A percentile compares a stretch with the other conserved stretches of the same genome.
These are phyloP conservation scores for Dioszegia aurantiaca DNA, from an alignment of 768 basidiomycete species.

Conservation along the genomic window DNA sequence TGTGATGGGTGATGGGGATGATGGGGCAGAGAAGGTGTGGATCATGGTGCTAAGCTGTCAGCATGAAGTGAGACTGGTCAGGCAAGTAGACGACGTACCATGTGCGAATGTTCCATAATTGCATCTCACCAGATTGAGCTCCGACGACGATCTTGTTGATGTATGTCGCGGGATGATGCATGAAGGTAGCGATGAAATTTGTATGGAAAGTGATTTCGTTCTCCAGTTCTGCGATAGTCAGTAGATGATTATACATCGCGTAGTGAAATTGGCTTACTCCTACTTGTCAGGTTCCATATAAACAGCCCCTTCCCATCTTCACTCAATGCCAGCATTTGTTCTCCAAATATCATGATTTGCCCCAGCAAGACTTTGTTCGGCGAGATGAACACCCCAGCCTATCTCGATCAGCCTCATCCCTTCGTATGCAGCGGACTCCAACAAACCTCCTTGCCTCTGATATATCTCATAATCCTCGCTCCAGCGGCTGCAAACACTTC, in stretches of 20 bases:
- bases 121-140: constrained; percentile 73
- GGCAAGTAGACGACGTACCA: constrained; percentile 57
- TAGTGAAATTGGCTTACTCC: constrained; percentile 62
- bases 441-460: constrained; percentile 79
- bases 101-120: constrained; percentile 91
- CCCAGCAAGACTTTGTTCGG: constrained; percentile 54
- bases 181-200: constrained; percentile 76
- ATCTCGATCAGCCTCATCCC: background rate
- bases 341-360: constrained; percentile 74
- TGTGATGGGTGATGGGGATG: constrained; percentile 62
- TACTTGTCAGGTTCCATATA: constrained; percentile 67
- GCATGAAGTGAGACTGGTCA: background rate
- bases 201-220: constrained; percentile 73
- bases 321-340: constrained; percentile 72
- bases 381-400: constrained; percentile 18
- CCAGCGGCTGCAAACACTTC: constrained; percentile 79
- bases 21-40: constrained; percentile 66
- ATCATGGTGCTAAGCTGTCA: constrained; percentile 66
- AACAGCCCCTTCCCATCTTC: constrained; percentile 75
- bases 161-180: constrained; percentile 93
- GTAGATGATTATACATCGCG: background rate
- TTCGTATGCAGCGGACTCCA: background rate
- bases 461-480: constrained; percentile 67
- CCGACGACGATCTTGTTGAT: constrained; percentile 89
- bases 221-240: constrained; percentile 58